Conservation (phyloP, 257 asterid species). For the Penstemon eatonii region DNA sequence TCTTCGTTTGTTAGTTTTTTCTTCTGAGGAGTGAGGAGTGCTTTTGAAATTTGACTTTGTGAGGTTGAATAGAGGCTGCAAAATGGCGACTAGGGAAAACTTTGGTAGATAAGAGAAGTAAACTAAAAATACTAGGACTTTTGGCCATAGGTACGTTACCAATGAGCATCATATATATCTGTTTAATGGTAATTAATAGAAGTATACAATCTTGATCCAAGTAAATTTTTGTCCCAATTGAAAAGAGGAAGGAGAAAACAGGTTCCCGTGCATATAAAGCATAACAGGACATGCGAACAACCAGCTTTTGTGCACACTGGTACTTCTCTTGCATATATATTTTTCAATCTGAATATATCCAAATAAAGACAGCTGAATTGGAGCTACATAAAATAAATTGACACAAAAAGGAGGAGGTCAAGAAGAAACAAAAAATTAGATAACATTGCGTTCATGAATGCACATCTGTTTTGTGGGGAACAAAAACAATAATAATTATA, state of each 20-base stretch:
- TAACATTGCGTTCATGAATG: neutral
- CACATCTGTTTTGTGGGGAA: neutral
- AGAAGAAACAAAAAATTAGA: neutral
- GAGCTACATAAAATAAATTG: neutral
- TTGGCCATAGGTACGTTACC: neutral
- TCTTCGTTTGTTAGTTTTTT: neutral
- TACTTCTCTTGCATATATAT: neutral
- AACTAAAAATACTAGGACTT: neutral
- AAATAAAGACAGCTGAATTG: neutral
- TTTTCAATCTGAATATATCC: conserved; percentile 4
- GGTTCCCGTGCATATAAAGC: neutral
- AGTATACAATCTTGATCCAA: neutral
- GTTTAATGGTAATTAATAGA: neutral
- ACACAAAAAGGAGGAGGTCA: neutral
- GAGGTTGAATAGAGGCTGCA: neutral
- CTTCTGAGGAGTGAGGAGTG: no score
- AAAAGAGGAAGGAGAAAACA: neutral
- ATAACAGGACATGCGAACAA: neutral
- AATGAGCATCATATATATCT: neutral
- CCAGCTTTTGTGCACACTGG: neutral
- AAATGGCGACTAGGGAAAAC: neutral
- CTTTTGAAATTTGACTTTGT: neutral
- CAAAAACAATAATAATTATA: no score
- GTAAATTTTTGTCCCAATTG: neutral
- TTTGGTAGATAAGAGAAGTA: neutral